Evolutionary conservation across 148 eudicot species (phyloP).

Genomic region (Heliamphora exappendiculata): DNA sequence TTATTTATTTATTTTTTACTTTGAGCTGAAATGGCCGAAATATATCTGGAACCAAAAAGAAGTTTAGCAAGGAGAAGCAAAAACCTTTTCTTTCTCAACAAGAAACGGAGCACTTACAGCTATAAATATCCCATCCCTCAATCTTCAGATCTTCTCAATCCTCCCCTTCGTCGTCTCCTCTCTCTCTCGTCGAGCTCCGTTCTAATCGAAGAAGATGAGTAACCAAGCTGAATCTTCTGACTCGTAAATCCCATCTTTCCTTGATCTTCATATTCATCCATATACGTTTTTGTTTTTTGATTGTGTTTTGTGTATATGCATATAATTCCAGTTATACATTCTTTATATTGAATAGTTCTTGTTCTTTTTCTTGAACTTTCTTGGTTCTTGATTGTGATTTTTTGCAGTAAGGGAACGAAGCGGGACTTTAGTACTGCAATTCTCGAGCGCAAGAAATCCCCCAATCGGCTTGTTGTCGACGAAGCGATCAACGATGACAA

Average conservation of each 20-base stretch:
- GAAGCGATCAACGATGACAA: slow-evolving; percentile 34
- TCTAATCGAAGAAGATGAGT: slow-evolving; percentile 1
- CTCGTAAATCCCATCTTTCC: background rate
- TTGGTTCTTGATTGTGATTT: background rate
- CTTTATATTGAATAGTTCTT: too few relatives aligned
- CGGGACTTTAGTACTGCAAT: slow-evolving; percentile 23
- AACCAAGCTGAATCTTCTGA: slow-evolving; percentile 13
- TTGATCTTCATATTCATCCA: background rate
- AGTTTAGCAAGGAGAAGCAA: background rate
- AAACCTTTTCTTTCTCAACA: slow-evolving; percentile 24
- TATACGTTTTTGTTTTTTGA: background rate
- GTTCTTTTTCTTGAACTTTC: background rate
- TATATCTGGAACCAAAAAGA: too few relatives aligned
- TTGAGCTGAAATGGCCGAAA: too few relatives aligned
- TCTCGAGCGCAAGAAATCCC: slow-evolving; percentile 28
- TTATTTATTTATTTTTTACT: too few relatives aligned
- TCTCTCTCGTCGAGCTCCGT: too few relatives aligned
- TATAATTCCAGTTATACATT: too few relatives aligned
- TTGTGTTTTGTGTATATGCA: too few relatives aligned
- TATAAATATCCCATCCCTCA: slow-evolving; percentile 17
- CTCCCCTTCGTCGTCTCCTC: background rate
- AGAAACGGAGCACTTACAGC: slow-evolving; percentile 9
- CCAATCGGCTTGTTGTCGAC: slow-evolving; percentile 26
- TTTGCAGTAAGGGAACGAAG: slow-evolving; percentile 17
- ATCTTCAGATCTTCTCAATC: too few relatives aligned